Conservation (phyloP, 2,329 filamentous ascomycete genomes). For the Alternaria metachromatica region DNA sequence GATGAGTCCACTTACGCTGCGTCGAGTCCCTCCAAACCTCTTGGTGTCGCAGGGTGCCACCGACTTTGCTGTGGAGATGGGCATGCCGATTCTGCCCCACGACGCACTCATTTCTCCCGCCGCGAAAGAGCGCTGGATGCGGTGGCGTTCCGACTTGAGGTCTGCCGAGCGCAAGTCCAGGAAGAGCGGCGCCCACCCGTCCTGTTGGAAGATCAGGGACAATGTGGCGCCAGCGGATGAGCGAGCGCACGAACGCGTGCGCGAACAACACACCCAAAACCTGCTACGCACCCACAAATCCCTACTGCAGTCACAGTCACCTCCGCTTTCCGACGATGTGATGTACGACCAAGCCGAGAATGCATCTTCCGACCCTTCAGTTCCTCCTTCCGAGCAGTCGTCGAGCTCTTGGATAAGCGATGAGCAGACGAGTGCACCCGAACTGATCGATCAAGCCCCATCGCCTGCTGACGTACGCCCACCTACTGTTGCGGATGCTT, state of each 20-base stretch:
- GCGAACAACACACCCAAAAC: conserved; percentile 48
- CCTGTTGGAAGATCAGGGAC: conserved; percentile 34
- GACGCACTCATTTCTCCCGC: conserved; percentile 80
- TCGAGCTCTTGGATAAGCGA: conserved; percentile 26
- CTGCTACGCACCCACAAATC: conserved; percentile 28
- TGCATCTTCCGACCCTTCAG: conserved; percentile 21
- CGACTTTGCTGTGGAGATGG: conserved; percentile 82
- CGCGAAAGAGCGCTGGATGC: conserved; percentile 77
- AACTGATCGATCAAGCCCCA: conserved; percentile 18
- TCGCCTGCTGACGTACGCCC: conserved; percentile 10
- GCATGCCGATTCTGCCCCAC: conserved; percentile 74
- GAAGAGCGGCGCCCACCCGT: conserved; percentile 36
- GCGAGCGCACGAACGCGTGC: conserved; percentile 39
- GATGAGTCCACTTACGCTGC: conserved; percentile 77
- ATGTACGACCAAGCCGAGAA: conserved; percentile 22
- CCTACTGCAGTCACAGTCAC: conserved; percentile 26
- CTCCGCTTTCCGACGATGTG: conserved; percentile 28
- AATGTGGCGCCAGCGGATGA: conserved; percentile 38
- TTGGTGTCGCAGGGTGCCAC: conserved; percentile 85
- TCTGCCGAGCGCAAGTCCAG: conserved; percentile 61
- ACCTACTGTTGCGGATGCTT: conserved; percentile 39
- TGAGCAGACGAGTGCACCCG: conserved; percentile 22
- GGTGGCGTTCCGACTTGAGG: conserved; percentile 76
- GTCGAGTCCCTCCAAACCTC: conserved; percentile 90
- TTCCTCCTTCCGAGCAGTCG: conserved; percentile 25